Evolutionary conservation across 345 rosid species (phyloP), one percentile per base, ranked within the genome.

Genomic region (Psidium guajava): DNA sequence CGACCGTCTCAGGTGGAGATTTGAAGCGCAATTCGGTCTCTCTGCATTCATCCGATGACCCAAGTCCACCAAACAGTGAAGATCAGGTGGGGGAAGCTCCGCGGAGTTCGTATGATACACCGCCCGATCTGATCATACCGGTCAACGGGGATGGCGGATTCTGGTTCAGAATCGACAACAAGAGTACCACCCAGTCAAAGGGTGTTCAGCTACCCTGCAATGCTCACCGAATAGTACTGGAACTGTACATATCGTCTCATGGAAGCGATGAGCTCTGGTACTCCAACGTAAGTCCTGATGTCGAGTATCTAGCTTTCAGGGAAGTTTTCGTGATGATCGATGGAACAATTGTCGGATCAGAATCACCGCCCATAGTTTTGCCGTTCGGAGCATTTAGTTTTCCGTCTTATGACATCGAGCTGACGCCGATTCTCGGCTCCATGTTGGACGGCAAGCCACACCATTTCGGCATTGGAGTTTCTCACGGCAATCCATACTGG

Each of bases 261-360:
- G 86, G 59, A 27, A 61, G 83, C 14, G 90, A 88, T 12, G 86
- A 89, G 85, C 81, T 53, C 22, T 87, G 89, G 87, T 82, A 82
- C 56, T 61, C 56, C 13, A 83, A 83, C 50, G 2, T 88, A 20
- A 56, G 80, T 15, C 47, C 28, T 0, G 51, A 42, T 13, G 28
- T 25, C 13, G 86, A 85, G 21, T 50, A 83, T 56, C 87, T 86
- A 25, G 81, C 85, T 27, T 88, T 73, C 18, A 83, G 87, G 61
- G 90, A 88, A 83, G 88, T 86, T 22, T 61, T 85, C 18, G 81
- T 86, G n/a, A 83, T 64, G 10, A 81, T 88, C 18, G 89, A 89
- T 44, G 85, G 87, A 8, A 57, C 50, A 22, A 40, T 44, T 27
- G 83, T 86, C 7, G 89, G 84, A 28, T 83, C 86, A 24, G 85